Evolutionary conservation across 306 rosid species (phyloP), one percentile per base, ranked within the genome.

Genomic region (Benincasa hispida): DNA sequence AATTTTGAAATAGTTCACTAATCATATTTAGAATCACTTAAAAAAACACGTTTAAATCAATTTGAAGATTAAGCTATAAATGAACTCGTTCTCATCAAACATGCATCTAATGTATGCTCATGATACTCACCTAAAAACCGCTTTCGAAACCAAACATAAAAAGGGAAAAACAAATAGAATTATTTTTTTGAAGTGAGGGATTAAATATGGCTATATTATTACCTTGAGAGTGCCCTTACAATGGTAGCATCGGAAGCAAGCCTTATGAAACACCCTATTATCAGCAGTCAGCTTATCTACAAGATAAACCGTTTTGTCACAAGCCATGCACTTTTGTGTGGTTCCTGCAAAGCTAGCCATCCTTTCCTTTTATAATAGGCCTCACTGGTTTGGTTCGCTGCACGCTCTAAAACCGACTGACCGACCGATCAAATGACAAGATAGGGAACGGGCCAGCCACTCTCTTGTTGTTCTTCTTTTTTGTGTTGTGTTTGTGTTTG

Each of bases 201-300:
- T 47, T 13, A 47, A 47, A 47, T 47, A 2, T 32, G 35, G 35
- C 4, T 41, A 41, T 10, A 41, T 42, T 5, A 25, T 60, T 0
- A 86, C 93, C 92, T 93, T 93, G 37, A 93, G 97, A 85, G 96
- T 91, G 32, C 45, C 85, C 28, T 55, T 79, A 88, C 97, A 93
- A 78, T 93, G 98, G 87, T 88, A 88, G 90, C 98, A 93, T 78
- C 93, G 81, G 86, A 93, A 93, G 87, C 96, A 91, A 69, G 92
- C 89, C 82, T 88, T 93, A 51, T 93, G 98, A 74, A 51, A 93
- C 34, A 81, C 21, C 28, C 92, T 87, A 63, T 86, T 79, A 77
- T 89, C 97, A 18, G 93, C 87, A 0, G 91, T 55, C 19, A 91
- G 50, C 87, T 86, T 83, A 48, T 93, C 98, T 17, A 91, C 96